Percentiles rank a stretch among this genome's conserved stretches.
Conservation (phyloP, 345 rosid species). For the Euphorbia lathyris region DNA sequence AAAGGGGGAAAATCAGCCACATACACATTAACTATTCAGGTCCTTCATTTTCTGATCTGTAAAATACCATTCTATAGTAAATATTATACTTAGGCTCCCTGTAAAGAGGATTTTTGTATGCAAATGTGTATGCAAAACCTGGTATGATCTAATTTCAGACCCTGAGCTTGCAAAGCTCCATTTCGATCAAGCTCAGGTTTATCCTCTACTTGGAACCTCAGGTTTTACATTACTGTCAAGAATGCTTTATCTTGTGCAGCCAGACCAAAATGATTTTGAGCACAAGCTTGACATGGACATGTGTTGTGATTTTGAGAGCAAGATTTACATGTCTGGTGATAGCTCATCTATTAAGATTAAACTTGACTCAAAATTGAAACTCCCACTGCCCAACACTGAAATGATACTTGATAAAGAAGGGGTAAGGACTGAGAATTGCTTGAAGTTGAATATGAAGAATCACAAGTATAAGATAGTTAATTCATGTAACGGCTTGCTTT, state of each 20-base stretch:
- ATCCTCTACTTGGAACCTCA: neutral
- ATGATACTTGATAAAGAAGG: neutral
- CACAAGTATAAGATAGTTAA: neutral
- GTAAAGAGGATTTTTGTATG: neutral
- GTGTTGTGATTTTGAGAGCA: no score
- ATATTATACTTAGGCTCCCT: neutral
- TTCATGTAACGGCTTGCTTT: neutral
- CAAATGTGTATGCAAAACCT: neutral
- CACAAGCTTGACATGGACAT: no score
- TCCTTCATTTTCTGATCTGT: neutral
- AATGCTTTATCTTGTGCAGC: neutral
- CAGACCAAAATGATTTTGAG: neutral
- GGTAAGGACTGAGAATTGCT: neutral
- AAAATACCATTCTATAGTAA: no score
- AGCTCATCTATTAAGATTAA: neutral
- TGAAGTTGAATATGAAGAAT: neutral
- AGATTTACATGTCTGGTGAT: no score
- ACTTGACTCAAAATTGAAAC: neutral
- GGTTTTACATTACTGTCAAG: neutral
- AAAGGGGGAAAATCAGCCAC: neutral
- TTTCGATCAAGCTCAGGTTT: neutral
- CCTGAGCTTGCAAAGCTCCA: neutral
- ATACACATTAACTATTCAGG: neutral
- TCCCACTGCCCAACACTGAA: neutral
- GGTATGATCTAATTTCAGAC: neutral